Base-by-base conservation (phyloP, 805 yeast genomes). In the Lipomyces lipofer region DNA sequence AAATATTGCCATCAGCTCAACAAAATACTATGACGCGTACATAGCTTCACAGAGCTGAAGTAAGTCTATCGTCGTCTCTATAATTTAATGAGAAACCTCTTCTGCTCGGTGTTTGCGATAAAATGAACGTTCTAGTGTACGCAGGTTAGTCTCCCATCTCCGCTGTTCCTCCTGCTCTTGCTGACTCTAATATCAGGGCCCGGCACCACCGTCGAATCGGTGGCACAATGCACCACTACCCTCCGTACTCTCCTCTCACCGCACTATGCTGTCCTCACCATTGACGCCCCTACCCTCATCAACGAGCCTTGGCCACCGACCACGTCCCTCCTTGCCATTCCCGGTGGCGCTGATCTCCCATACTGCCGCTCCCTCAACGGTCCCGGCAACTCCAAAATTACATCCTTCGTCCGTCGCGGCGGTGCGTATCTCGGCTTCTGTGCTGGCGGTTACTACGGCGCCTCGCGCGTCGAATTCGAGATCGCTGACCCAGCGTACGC, bases 281-380 rank as follows among this genome's bases (percentile, higher is more conserved):
- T 88, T 0, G 81, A 82, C 29, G 82, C 86, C 15, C 69, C 72
- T 13, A 80, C 86, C 0, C 66, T 94, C 17, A 70, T 78, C 48
- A 78, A 81, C 22, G 97, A 94, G 64, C 97, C 99, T 0, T 94
- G 99, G 99, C 78, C 78, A 59, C 64, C 79, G 6, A 87, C 87
- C 64, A 87, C 97, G 0, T 74, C 95, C 0, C 73, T 88, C 59
- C 67, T 94, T 40, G 96, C 90, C 1, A 69, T 94, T 25, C 99
- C 99, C 0, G 99, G 99, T 3, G 99, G 99, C 6, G 97, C 98
- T 0, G 99, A 94, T 67, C 72, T 89, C 47, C 97, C 97, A 0
- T 81, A 85, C 62, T 88, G 96, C 59, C 74, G 77, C 49, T 80
- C 78, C 3, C 77, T 95, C 59, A 83, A 85, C 64, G 92, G 95